These are phyloP conservation scores for Eucalyptus pumila DNA, from an alignment of 345 rosid genomes.

Conservation along the genomic window DNA sequence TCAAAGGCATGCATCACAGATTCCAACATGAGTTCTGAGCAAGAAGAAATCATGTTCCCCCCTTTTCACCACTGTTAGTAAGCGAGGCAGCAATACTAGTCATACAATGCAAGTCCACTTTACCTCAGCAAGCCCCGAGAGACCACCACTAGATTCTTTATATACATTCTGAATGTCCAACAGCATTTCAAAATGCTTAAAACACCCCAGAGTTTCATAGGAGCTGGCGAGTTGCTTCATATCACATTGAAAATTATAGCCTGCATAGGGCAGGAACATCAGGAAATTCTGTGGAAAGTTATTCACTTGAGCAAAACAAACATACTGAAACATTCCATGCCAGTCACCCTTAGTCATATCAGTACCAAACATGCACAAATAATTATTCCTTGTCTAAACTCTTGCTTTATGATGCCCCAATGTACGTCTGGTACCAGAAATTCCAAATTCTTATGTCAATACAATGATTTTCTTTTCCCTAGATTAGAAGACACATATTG, in stretches of 20 bases:
- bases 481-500: background rate
- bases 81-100: background rate
- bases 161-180: constrained; percentile 70
- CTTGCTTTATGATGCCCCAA: background rate
- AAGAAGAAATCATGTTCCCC: background rate
- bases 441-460: background rate
- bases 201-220: constrained; percentile 64
- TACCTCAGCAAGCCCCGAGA: constrained; percentile 81
- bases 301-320: background rate
- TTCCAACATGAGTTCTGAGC: background rate
- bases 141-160: constrained; percentile 65
- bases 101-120: background rate
- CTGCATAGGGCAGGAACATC: constrained; percentile 17
- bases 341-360: background rate
- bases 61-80: background rate
- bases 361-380: background rate
- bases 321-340: background rate
- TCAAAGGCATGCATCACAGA: background rate
- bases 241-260: constrained; percentile 86
- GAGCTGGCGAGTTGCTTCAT: constrained; percentile 49
- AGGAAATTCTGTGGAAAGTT: background rate
- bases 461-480: background rate
- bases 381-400: background rate
- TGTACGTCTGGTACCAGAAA: background rate
- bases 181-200: constrained; percentile 73